A percentile compares a stretch with the other conserved stretches of the same genome.
Evolutionary conservation across 2,329 filamentous ascomycete genomes (phyloP).

Genomic region (Alternaria triticina): DNA sequence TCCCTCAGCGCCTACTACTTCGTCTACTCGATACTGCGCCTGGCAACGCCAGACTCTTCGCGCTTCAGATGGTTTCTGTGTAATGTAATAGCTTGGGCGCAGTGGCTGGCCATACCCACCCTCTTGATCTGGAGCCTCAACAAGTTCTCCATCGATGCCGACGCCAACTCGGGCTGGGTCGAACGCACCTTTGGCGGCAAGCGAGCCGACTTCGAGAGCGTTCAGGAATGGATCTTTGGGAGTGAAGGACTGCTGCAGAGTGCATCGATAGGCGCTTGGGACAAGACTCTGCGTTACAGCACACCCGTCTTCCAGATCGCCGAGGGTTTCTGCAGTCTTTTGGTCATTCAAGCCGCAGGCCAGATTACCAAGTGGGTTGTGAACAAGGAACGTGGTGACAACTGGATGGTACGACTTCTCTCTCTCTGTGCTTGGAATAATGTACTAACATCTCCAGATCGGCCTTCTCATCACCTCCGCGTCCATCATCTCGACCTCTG

Average conservation of each 20-base stretch:
- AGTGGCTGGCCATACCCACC: conserved; percentile 85
- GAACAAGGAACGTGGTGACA: conserved; percentile 90
- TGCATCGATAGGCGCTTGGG: conserved; percentile 83
- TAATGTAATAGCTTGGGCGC: conserved; percentile 72
- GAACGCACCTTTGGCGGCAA: conserved; percentile 76
- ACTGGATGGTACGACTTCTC: conserved; percentile 79
- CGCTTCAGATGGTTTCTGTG: conserved; percentile 75
- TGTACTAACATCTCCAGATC: conserved; percentile 67
- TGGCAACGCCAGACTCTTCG: conserved; percentile 80
- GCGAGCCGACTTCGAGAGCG: conserved; percentile 66
- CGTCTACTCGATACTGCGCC: conserved; percentile 78
- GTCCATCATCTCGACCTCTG: conserved; percentile 88
- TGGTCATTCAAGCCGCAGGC: conserved; percentile 93
- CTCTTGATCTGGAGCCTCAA: conserved; percentile 95
- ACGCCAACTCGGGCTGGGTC: conserved; percentile 74
- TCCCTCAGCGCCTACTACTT: conserved; percentile 91
- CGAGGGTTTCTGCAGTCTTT: conserved; percentile 94
- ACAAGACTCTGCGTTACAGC: conserved; percentile 85
- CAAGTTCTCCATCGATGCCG: conserved; percentile 92
- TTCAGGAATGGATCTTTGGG: conserved; percentile 89
- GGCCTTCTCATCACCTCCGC: conserved; percentile 85
- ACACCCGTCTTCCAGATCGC: conserved; percentile 92
- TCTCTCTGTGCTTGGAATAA: not conserved
- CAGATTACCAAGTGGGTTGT: conserved; percentile 96
- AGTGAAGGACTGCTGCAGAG: conserved; percentile 81